Conservation (phyloP, 495 filamentous ascomycete genomes). For the Jackrogersella multiformis region DNA sequence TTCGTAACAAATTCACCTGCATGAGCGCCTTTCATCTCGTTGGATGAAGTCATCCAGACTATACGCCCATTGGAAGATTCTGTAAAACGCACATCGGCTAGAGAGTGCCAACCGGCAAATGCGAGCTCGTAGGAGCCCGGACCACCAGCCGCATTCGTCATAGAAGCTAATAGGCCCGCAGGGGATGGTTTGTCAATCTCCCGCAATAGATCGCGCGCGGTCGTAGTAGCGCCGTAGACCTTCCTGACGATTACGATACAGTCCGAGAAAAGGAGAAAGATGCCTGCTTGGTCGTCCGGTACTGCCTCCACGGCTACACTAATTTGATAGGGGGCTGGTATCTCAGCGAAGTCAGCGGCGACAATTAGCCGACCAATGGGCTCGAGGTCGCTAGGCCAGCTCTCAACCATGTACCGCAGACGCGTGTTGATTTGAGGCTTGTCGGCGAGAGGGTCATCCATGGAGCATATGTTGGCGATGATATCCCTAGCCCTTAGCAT, state of each 20-base stretch:
- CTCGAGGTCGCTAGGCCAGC: constrained; percentile 78
- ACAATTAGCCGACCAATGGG: constrained; percentile 83
- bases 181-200: constrained; percentile 82
- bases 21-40: constrained; percentile 62
- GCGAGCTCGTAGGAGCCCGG: constrained; percentile 68
- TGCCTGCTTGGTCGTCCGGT: constrained; percentile 61
- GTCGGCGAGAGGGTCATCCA: constrained; percentile 74
- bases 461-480: constrained; percentile 92
- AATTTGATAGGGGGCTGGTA: constrained; percentile 73
- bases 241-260: constrained; percentile 80
- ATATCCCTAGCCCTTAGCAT: constrained; percentile 89
- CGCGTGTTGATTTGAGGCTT: constrained; percentile 75
- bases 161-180: constrained; percentile 62
- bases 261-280: constrained; percentile 87
- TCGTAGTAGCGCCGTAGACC: constrained; percentile 63
- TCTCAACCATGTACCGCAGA: constrained; percentile 76
- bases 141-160: constrained; percentile 63
- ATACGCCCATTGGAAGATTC: constrained; percentile 77
- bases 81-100: constrained; percentile 77
- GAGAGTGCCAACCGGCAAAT: constrained; percentile 74
- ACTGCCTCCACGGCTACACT: constrained; percentile 44
- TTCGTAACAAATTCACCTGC: constrained; percentile 58
- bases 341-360: constrained; percentile 82
- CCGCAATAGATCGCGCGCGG: constrained; percentile 79
- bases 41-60: constrained; percentile 73